Base-by-base conservation (phyloP, 2,329 filamentous ascomycete species). In the Ceratocystis papillata region DNA sequence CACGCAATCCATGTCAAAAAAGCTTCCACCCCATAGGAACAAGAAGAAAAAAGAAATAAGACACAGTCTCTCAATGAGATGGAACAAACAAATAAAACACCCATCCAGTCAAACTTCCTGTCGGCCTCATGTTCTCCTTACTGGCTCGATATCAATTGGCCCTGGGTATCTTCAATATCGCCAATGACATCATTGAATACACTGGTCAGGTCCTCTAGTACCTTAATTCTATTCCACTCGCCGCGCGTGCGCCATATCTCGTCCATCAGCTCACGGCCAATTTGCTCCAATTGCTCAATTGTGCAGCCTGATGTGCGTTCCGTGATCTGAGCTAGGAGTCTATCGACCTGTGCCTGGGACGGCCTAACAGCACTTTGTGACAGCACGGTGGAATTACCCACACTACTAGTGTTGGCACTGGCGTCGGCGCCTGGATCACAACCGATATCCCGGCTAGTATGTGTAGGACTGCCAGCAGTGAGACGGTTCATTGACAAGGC, bases 231-330 rank as follows among this genome's bases (percentile, higher is more conserved):
- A 75, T 99, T 94, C 84, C 89, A 94, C 72, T 95, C 87, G 61
- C 84, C 81, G 62, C 91, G 83, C 68, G 82, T 83, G 68, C 81
- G 81, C 94, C 94, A 99, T 57, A 97, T 83, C 69, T 87, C 85
- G 68, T 93, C 88, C 93, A 97, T 97, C 69, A 97, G 79, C 70
- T 87, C 85, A 6, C 91, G 87, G 74, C 92, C 92, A 73, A 96
- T 87, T 75, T 97, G 93, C 78, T 97, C 93, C 22, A 99, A 79
- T 75, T 99, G 93, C 76, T 99, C 94, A 64, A 99, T 89, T 0
- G 87, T 89, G 74, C 89, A 89, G 0, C 89, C 90, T 22, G 84
- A 86, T 1, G 89, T 93, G 57, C 81, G 79, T 33, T 82, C 76
- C 0, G 87, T 85, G 44, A 96, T 77, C 46, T 84, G 79, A 0